phyloP scores from a whole-genome alignment of 73 alveolate genomes.

The Paraurostyla sp. region DNA sequence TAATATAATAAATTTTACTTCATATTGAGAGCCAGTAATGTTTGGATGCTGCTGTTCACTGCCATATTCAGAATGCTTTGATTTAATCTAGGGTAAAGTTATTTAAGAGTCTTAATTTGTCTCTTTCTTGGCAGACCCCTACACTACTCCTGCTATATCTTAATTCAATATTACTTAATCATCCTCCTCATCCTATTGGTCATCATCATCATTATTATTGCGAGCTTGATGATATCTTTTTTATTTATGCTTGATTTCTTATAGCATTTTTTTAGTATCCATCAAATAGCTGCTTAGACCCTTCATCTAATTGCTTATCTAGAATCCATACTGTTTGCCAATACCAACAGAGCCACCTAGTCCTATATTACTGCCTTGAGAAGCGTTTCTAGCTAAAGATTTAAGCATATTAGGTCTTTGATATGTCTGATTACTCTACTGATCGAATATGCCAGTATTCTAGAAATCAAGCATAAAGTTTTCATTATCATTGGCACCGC shows the following conservation, averaged over 20 bases:
- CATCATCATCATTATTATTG: background rate
- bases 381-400: background rate
- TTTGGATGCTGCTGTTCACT: no score
- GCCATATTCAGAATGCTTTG: no score
- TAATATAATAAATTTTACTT: background rate
- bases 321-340: background rate
- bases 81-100: background rate
- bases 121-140: background rate
- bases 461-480: no score
- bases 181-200: constrained; percentile 4
- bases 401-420: constrained; percentile 17
- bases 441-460: no score
- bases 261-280: constrained; percentile 15
- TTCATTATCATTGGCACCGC: no score
- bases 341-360: no score
- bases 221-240: no score
- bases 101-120: background rate
- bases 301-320: constrained; percentile 15
- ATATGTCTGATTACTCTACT: background rate
- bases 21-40: background rate
- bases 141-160: background rate
- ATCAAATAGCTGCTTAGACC: background rate
- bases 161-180: background rate
- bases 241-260: background rate
- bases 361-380: no score